Conservation (phyloP, 768 basidiomycete genomes). For the Porpolomopsis calyptriformis region DNA sequence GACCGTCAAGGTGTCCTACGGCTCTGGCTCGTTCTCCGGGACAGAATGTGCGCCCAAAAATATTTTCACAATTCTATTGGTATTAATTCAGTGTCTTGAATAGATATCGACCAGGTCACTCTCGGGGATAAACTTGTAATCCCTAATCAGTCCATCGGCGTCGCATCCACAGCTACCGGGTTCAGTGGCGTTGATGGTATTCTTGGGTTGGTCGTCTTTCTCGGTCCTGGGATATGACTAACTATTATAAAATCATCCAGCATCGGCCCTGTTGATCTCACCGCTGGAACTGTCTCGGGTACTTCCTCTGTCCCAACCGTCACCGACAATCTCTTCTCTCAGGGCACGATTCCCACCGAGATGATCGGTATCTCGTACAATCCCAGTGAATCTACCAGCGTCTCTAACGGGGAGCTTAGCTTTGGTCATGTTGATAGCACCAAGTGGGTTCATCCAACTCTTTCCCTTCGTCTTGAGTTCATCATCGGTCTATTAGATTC, state of each 20-base stretch:
- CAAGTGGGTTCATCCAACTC: constrained; percentile 34
- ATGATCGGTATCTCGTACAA: constrained; percentile 42
- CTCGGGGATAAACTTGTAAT: constrained; percentile 42
- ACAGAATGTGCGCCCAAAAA: constrained; percentile 3
- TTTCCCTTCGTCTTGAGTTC: constrained; percentile 27
- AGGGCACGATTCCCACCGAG: constrained; percentile 29
- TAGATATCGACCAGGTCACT: constrained; percentile 44
- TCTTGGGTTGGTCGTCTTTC: constrained; percentile 35
- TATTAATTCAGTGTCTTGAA: constrained; percentile 3
- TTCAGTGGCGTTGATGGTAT: constrained; percentile 52
- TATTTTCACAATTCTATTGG: background rate
- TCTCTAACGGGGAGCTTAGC: constrained; percentile 41
- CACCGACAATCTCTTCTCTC: constrained; percentile 39
- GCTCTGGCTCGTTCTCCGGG: constrained; percentile 55
- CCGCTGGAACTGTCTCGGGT: constrained; percentile 32
- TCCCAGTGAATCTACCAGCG: constrained; percentile 29
- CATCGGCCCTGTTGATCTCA: constrained; percentile 50
- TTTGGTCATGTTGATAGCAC: constrained; percentile 29
- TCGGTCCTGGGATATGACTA: constrained; percentile 21
- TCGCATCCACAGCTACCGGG: constrained; percentile 36
- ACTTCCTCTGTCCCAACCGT: constrained; percentile 42
- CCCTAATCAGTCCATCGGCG: constrained; percentile 51
- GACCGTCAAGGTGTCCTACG: constrained; percentile 44
- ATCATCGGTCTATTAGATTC: constrained; percentile 3
- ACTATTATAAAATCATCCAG: constrained; percentile 20